phyloP scores from a whole-genome alignment of 164 flowering plant genomes.

The Aristolochia fimbriata region DNA sequence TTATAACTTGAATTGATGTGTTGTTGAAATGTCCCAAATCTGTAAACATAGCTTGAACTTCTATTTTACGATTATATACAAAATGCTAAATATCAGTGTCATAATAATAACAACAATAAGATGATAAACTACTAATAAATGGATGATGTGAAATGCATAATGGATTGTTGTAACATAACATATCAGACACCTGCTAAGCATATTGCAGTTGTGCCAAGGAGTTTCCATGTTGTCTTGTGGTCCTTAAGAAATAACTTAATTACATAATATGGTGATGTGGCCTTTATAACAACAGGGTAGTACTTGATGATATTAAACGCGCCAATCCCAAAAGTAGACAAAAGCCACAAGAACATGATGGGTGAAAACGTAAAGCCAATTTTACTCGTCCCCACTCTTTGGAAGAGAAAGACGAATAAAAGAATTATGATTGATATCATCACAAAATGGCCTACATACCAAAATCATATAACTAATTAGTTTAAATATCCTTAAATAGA shows the following conservation, averaged over 20 bases:
- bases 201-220: constrained; percentile 18
- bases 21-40: constrained; percentile 18
- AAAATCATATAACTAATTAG: too few relatives aligned
- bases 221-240: constrained; percentile 13
- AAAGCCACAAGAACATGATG: constrained; percentile 22
- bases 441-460: constrained; percentile 15
- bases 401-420: constrained; percentile 14
- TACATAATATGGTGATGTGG: constrained; percentile 18
- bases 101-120: neutral
- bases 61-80: neutral
- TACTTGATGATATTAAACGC: constrained; percentile 13
- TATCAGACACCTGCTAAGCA: constrained; percentile 15
- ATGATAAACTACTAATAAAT: neutral
- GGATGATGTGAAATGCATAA: too few relatives aligned
- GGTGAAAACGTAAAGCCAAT: constrained; percentile 21
- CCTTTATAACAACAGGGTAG: constrained; percentile 19
- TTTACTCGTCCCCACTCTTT: constrained; percentile 19
- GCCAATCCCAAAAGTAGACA: constrained; percentile 13
- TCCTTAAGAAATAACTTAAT: constrained; percentile 13
- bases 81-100: neutral
- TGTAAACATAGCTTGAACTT: constrained; percentile 18
- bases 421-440: constrained; percentile 14
- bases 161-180: neutral
- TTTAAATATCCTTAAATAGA: neutral
- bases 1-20: constrained; percentile 8